Base-by-base conservation (phyloP, 75 land plant species). In the Selaginella tamariscina region DNA sequence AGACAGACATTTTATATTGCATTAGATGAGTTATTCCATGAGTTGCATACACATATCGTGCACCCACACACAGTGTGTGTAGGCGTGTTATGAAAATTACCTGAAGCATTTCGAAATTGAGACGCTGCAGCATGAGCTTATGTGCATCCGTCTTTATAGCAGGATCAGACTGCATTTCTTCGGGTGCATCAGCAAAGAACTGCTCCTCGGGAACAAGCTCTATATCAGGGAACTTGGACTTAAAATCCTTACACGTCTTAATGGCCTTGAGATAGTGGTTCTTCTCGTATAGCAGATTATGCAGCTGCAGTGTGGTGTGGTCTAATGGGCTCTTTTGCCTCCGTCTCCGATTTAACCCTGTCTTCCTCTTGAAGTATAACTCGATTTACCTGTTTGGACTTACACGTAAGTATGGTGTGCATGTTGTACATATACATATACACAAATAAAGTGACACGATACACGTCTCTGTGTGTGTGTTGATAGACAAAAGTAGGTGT, bases 191-290 rank as follows among this genome's bases (percentile, higher is more conserved):
- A 15, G 72, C 65, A 56, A 84, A 86, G 68, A 86, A 95, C 26
- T 88, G 93, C 31, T 90, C 92, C 65, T 86, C 89, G 0, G 99
- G 78, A 2, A 91, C 97, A 13, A 95, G 88, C 18, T 91, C 89
- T 65, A 91, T 88, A 57, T 91, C 93, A 8, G 97, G 97, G 68
- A 84, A 80, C 70, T 91, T 95, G 0, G 99, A 87, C 75, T 79
- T 91, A 77, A 91, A 95, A 67, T 91, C 99, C 65, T 84, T 95
- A 81, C 93, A 91, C 29, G 97, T 83, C 63, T 88, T 95, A 23
- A 95, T 95, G 23, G 97, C 93, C 71, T 91, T 95, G 63, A 84
- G 28, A 68, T 95, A 91, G 74, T 91, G 91, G 44, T 79, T 91
- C 67, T 91, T 95, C 73, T 95, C 93, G 65, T 95, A 95, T 72